Percentiles rank a stretch among this genome's conserved stretches.
phyloP scores from a whole-genome alignment of 2,329 filamentous ascomycete species.

The Apiospora marii region DNA sequence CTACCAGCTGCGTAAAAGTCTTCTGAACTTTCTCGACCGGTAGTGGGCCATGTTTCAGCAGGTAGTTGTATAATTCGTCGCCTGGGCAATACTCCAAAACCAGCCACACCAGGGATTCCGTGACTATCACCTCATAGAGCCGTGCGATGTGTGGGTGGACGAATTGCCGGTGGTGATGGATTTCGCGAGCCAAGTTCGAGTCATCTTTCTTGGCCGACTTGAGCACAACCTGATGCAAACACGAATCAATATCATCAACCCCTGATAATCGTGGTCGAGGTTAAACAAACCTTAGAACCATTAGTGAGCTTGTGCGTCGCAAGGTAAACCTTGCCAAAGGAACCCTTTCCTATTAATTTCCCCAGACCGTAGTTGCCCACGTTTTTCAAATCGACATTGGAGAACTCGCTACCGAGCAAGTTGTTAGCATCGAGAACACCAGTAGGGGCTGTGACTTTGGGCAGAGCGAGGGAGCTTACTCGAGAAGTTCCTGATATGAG shows the following conservation, averaged over 20 bases:
- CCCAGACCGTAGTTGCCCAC: constrained; percentile 96
- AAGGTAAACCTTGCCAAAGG: constrained; percentile 97
- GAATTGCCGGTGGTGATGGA: constrained; percentile 98
- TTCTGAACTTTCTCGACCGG: constrained; percentile 88
- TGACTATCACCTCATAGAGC: constrained; percentile 97
- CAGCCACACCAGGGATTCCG: constrained; percentile 93
- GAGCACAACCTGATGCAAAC: constrained; percentile 78
- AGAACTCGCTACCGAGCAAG: constrained; percentile 77
- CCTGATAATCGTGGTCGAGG: constrained; percentile 20
- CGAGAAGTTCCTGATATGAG: constrained; percentile 94
- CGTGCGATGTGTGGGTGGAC: constrained; percentile 96
- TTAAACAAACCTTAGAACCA: constrained; percentile 82
- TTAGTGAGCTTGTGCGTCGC: constrained; percentile 97
- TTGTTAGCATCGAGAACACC: constrained; percentile 29
- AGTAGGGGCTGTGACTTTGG: constrained; percentile 18
- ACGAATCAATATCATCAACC: constrained; percentile 29
- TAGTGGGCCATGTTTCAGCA: constrained; percentile 85
- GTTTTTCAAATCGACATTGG: constrained; percentile 85
- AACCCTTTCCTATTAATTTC: constrained; percentile 93
- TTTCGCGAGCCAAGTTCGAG: constrained; percentile 93
- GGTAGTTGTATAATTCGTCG: constrained; percentile 96
- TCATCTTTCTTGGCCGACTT: constrained; percentile 98
- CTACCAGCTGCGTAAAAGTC: constrained; percentile 94
- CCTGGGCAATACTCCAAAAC: constrained; percentile 96
- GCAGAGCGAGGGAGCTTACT: constrained; percentile 65